Conservation (phyloP, 2,329 filamentous ascomycete genomes). For the Mariannaea sp. region DNA sequence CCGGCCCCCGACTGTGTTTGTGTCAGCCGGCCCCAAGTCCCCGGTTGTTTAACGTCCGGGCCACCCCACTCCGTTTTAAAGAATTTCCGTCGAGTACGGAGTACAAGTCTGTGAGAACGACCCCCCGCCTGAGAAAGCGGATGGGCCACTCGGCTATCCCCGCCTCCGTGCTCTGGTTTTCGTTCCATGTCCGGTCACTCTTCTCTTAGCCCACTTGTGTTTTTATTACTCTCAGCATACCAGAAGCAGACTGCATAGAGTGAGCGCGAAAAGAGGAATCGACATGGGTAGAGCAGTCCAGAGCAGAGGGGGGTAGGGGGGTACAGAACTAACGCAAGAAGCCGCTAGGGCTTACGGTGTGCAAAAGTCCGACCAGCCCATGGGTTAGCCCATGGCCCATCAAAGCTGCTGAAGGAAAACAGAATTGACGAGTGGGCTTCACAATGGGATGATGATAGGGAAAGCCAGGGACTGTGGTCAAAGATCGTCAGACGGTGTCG, state of each 20-base stretch:
- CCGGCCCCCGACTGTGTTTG: not conserved
- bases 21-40: not conserved
- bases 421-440: not conserved
- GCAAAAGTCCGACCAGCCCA: conserved; percentile 21
- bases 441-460: conserved; percentile 10
- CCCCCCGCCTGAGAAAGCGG: not conserved
- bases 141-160: not conserved
- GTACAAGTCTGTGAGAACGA: not conserved
- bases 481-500: conserved; percentile 21
- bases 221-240: conserved; percentile 2
- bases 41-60: not conserved
- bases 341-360: conserved; percentile 37
- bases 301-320: conserved; percentile 7
- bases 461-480: conserved; percentile 3
- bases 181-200: conserved; percentile 1
- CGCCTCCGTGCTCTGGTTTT: not conserved
- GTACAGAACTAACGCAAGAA: conserved; percentile 20
- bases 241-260: conserved; percentile 10
- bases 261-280: not conserved
- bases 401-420: conserved; percentile 7
- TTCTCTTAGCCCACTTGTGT: not conserved
- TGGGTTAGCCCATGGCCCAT: conserved; percentile 12
- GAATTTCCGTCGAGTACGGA: not conserved
- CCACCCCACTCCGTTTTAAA: too few species aligned
- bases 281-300: conserved; percentile 21